A percentile compares a stretch with the other conserved stretches of the same genome.
Evolutionary conservation across 1,139 yeast genomes (phyloP).

Genomic region (Saccharomyces hybrid): DNA sequence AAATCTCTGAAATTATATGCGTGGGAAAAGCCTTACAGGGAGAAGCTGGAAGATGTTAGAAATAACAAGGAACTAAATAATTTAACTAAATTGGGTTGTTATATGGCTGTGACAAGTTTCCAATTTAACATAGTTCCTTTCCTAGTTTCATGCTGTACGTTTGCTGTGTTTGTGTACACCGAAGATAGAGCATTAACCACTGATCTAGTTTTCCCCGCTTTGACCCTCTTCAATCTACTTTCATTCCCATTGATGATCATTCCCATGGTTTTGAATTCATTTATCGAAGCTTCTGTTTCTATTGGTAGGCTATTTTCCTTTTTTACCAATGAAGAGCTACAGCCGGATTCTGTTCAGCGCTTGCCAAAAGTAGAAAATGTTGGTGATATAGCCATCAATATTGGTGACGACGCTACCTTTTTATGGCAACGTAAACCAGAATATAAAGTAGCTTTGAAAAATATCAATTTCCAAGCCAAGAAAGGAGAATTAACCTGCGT

Average conservation of each 20-base stretch:
- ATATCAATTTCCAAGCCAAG: conserved; percentile 58
- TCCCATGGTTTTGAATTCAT: conserved; percentile 80
- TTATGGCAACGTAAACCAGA: conserved; percentile 79
- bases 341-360: conserved; percentile 62
- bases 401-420: conserved; percentile 68
- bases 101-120: conserved; percentile 65
- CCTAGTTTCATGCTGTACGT: conserved; percentile 84
- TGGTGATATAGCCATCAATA: conserved; percentile 64
- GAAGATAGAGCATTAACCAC: conserved; percentile 70
- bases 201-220: conserved; percentile 91
- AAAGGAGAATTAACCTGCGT: conserved; percentile 83
- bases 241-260: conserved; percentile 89
- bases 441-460: conserved; percentile 67
- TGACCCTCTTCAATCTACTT: conserved; percentile 75
- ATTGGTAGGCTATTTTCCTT: conserved; percentile 66
- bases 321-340: conserved; percentile 72
- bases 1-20: conserved; percentile 89
- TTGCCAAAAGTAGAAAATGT: conserved; percentile 43
- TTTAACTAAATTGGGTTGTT: conserved; percentile 67
- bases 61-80: conserved; percentile 80
- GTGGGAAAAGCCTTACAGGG: conserved; percentile 85
- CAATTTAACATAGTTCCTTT: conserved; percentile 87
- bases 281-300: conserved; percentile 90
- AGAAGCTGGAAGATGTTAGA: conserved; percentile 69
- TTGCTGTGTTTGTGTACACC: conserved; percentile 67